phyloP scores from a whole-genome alignment of 2,329 filamentous ascomycete species.

The Alternaria panax region DNA sequence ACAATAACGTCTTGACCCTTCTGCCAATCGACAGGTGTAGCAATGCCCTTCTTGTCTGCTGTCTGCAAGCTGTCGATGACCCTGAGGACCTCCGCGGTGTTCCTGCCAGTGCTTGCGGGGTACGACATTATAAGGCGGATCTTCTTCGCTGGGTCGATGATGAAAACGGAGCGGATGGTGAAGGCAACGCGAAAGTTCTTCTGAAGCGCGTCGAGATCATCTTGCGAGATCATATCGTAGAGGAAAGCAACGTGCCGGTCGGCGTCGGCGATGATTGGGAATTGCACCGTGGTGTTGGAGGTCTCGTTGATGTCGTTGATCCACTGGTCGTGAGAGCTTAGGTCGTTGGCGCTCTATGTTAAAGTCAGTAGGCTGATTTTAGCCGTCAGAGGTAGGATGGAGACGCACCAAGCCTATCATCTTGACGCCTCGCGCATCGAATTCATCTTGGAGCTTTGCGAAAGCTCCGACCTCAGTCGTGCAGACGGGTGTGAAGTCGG shows the following conservation, averaged over 20 bases:
- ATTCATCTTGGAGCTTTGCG: conserved; percentile 86
- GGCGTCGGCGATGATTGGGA: conserved; percentile 60
- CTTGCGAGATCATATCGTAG: conserved; percentile 61
- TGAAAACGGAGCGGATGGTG: conserved; percentile 93
- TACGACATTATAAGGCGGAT: conserved; percentile 93
- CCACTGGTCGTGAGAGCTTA: conserved; percentile 85
- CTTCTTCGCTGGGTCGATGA: conserved; percentile 93
- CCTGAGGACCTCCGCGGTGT: conserved; percentile 64
- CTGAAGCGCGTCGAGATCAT: conserved; percentile 64
- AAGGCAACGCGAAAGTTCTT: conserved; percentile 72
- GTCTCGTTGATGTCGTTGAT: conserved; percentile 74
- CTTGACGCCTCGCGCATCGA: conserved; percentile 85
- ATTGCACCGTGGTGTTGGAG: conserved; percentile 53
- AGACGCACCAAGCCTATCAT: conserved; percentile 76
- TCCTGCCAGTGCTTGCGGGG: conserved; percentile 82
- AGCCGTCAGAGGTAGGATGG: neutral
- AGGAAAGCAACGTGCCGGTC: conserved; percentile 58
- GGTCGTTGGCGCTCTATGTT: conserved; percentile 74
- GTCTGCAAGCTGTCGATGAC: conserved; percentile 66
- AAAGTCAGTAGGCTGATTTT: neutral
- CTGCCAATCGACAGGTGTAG: conserved; percentile 90
- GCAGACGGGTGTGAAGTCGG: conserved; percentile 92
- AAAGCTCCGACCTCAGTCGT: conserved; percentile 95
- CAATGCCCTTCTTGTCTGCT: conserved; percentile 86
- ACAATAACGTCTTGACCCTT: conserved; percentile 92